phyloP scores from a whole-genome alignment of 345 rosid species.

The Citrus cavaleriei region DNA sequence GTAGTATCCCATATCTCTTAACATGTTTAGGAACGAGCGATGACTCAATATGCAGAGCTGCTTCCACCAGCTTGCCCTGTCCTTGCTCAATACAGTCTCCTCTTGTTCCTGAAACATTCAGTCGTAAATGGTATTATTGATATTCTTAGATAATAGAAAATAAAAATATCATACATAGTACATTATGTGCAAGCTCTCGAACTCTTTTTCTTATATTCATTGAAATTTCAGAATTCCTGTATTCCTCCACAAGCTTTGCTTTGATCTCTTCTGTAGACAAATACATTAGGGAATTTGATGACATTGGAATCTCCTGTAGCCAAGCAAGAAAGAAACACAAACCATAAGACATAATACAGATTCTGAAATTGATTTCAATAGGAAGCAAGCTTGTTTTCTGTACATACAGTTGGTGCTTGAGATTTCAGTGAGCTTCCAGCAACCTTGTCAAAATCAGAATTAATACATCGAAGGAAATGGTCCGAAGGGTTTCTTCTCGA shows the following conservation, averaged over 20 bases:
- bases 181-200: neutral
- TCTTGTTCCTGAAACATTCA: constrained; percentile 6
- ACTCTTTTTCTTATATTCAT: constrained; percentile 11
- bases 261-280: constrained; percentile 1
- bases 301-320: neutral
- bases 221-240: constrained; percentile 15
- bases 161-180: too few species aligned
- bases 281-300: neutral
- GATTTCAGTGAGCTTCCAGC: neutral
- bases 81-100: neutral
- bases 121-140: neutral
- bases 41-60: constrained; percentile 22
- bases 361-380: neutral
- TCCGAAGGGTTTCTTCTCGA: constrained; percentile 44
- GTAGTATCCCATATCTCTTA: constrained; percentile 35
- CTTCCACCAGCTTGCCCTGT: constrained; percentile 21
- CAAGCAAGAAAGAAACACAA: neutral
- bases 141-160: neutral
- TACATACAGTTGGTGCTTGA: neutral
- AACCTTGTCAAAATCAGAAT: constrained; percentile 43
- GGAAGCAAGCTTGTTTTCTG: neutral
- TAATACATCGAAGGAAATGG: constrained; percentile 47
- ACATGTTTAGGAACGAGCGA: constrained; percentile 31
- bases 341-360: neutral
- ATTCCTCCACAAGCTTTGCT: constrained; percentile 1